A percentile compares a stretch with the other conserved stretches of the same genome.
Evolutionary conservation across 2,329 filamentous ascomycete genomes (phyloP).

Genomic region (Tolypocladium capitatum): DNA sequence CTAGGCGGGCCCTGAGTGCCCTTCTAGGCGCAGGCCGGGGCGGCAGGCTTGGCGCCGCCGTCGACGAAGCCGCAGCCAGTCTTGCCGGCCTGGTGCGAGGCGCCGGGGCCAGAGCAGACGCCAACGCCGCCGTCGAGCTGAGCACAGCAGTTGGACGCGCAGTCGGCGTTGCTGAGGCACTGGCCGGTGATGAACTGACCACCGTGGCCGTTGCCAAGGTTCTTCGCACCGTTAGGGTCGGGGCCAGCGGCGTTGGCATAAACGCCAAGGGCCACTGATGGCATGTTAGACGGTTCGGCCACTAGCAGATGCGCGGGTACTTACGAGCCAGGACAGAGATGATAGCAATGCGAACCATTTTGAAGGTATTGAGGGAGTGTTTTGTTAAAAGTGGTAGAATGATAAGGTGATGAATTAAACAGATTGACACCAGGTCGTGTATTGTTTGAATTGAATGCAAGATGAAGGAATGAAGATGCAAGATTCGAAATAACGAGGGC

Average conservation of each 20-base stretch:
- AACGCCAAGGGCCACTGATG: slow-evolving; percentile 1
- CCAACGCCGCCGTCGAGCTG: slow-evolving; percentile 10
- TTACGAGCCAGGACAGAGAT: not conserved
- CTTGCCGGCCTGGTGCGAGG: slow-evolving; percentile 17
- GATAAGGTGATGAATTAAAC: not conserved
- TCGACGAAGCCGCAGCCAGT: slow-evolving; percentile 16
- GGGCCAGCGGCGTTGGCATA: slow-evolving; percentile 5
- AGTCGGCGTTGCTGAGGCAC: slow-evolving; percentile 15
- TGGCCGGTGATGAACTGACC: slow-evolving; percentile 17
- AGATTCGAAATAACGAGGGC: too few species aligned
- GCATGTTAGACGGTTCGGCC: not conserved
- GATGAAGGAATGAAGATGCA: not conserved
- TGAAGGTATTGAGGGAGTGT: not conserved
- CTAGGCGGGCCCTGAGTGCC: too few species aligned
- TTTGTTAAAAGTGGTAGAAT: too few species aligned
- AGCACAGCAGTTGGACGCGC: slow-evolving; percentile 15
- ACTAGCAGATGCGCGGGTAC: not conserved
- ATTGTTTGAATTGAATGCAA: not conserved
- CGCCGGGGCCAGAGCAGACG: slow-evolving; percentile 16
- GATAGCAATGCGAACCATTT: not conserved
- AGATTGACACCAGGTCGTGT: not conserved
- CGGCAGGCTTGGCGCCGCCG: not conserved
- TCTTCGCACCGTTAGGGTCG: slow-evolving; percentile 9
- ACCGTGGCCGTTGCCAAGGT: slow-evolving; percentile 12
- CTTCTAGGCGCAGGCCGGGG: too few species aligned